Evolutionary conservation across 805 yeast genomes (phyloP).

Genomic region (Naumovozyma castellii): DNA sequence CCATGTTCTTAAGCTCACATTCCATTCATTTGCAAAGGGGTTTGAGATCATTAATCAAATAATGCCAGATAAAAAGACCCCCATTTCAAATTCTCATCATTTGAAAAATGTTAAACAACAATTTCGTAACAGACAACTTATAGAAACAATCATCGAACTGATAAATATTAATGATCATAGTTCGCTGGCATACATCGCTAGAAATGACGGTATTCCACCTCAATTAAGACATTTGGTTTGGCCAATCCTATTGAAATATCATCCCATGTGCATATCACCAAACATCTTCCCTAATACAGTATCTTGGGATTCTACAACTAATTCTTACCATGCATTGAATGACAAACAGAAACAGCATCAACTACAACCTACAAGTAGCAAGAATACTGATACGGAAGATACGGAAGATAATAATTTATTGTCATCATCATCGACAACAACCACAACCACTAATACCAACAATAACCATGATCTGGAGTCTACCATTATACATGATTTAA

Average conservation of each 20-base stretch:
- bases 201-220: slow-evolving; percentile 82
- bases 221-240: slow-evolving; percentile 67
- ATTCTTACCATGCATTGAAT: slow-evolving; percentile 5
- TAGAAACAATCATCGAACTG: slow-evolving; percentile 46
- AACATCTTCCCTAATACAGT: slow-evolving; percentile 51
- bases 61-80: slow-evolving; percentile 10
- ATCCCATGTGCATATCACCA: slow-evolving; percentile 77
- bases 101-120: slow-evolving; percentile 23
- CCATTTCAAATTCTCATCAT: slow-evolving; percentile 18
- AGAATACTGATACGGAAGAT: neutral
- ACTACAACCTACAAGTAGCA: neutral
- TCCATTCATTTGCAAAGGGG: too few relatives aligned
- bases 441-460: neutral
- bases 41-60: too few relatives aligned
- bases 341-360: slow-evolving; percentile 1
- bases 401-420: neutral
- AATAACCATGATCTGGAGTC: slow-evolving; percentile 16
- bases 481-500: slow-evolving; percentile 48
- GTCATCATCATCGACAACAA: neutral
- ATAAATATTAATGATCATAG: slow-evolving; percentile 54
- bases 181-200: slow-evolving; percentile 68
- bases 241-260: slow-evolving; percentile 74
- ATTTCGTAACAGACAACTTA: slow-evolving; percentile 18
- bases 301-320: slow-evolving; percentile 18
- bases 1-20: too few relatives aligned